Base-by-base conservation (phyloP, 83 land plant genomes). In the Picea abies region DNA sequence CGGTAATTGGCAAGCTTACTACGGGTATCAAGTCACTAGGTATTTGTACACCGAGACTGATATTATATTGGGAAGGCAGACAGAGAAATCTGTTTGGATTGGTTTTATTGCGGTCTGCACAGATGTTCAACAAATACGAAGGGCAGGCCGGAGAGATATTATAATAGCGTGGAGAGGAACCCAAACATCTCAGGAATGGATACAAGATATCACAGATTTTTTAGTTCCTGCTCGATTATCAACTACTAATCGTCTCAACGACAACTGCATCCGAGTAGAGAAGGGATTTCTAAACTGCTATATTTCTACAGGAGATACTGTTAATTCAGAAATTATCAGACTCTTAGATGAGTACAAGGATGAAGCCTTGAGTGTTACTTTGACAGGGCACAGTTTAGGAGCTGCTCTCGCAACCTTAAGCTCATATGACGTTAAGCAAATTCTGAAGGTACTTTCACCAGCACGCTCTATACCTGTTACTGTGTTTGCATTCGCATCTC, bases 91-190 rank as follows among this genome's bases (percentile, higher is more conserved):
- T 14, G 84, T 84, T 64, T 94, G 97, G 97, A 88, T 94, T 52
- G 97, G 95, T 32, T 94, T 90, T 87, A 80, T 94, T 49, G 97
- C 95, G 2, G 97, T 94, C 5, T 62, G 88, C 19, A 60, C 71
- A 39, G 92, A 89, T 63, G 90, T 75, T 41, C 66, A 66, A 60
- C 15, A 84, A 76, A 71, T 39, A 16, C 63, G 76, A n/a, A 76
- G 86, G 23, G 78, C 91, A 15, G 94, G 96, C 65, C 84, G 96
- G 6, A 87, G 96, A 0, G 93, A 94, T 82, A 86, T 94, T 16
- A 81, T 84, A 69, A 37, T 94, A 9, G 90, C 94, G 7, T 94
- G 93, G 93, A 79, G 97, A 10, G 97, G 94, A 62, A 92, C 97
- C n/a, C 90, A 91, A 20, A 92, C 97, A 4, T 76, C 80, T 63